phyloP scores from a whole-genome alignment of 108 stramenopile genomes.

The Cyclotella distinguenda region DNA sequence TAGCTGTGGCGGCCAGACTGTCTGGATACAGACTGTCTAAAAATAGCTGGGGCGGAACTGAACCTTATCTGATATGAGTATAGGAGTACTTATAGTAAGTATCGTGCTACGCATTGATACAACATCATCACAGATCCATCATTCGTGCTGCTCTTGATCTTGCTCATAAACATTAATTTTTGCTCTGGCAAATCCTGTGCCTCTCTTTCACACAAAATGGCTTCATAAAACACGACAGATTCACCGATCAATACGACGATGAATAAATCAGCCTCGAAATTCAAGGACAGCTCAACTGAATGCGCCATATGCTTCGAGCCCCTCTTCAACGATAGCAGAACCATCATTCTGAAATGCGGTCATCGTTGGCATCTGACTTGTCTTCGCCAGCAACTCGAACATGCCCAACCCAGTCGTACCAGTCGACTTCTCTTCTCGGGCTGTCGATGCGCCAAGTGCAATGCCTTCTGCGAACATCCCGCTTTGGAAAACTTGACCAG shows the following conservation, averaged over 20 bases:
- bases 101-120: no score
- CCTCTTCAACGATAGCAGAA: slow-evolving; percentile 21
- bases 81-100: no score
- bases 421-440: slow-evolving; percentile 60
- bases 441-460: slow-evolving; percentile 71
- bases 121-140: no score
- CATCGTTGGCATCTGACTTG: slow-evolving; percentile 64
- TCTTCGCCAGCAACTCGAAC: slow-evolving; percentile 53
- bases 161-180: no score
- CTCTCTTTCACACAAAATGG: no score
- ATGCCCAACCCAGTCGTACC: slow-evolving; percentile 42
- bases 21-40: no score
- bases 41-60: no score
- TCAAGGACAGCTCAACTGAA: slow-evolving; percentile 57
- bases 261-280: not conserved
- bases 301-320: slow-evolving; percentile 68
- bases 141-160: no score
- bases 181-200: no score
- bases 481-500: slow-evolving; percentile 56
- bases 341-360: slow-evolving; percentile 56
- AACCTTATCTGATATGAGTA: no score
- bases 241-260: not conserved
- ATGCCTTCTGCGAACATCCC: slow-evolving; percentile 49
- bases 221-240: not conserved
- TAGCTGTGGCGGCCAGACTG: no score